These are phyloP conservation scores for Massarina eburnea DNA, from an alignment of 2,329 filamentous ascomycete genomes.

Conservation along the genomic window DNA sequence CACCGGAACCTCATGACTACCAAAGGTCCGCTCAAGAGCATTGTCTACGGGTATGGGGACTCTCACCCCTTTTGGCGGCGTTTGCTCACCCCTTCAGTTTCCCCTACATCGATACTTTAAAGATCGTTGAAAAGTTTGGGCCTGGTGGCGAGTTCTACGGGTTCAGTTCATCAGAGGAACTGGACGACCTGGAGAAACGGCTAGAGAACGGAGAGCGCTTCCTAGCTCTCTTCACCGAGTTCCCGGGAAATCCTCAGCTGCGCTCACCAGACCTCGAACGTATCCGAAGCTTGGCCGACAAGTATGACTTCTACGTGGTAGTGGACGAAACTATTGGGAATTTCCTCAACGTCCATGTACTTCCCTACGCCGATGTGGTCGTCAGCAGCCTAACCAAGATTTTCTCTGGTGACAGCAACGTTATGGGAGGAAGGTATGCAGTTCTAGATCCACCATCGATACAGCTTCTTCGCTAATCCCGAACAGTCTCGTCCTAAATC, in stretches of 20 bases:
- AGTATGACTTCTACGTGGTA: conserved; percentile 85
- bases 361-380: conserved; percentile 85
- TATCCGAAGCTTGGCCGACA: conserved; percentile 77
- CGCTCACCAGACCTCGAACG: conserved; percentile 79
- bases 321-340: conserved; percentile 97
- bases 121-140: conserved; percentile 92
- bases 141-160: conserved; percentile 89
- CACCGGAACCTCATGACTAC: conserved; percentile 72
- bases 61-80: neutral
- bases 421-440: conserved; percentile 81
- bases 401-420: conserved; percentile 96
- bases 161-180: conserved; percentile 70
- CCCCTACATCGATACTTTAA: conserved; percentile 94
- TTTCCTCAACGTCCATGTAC: conserved; percentile 91
- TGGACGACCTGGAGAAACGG: conserved; percentile 78
- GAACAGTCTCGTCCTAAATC: conserved; percentile 61
- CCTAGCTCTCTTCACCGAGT: conserved; percentile 88
- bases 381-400: conserved; percentile 96
- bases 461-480: neutral
- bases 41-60: conserved; percentile 71
- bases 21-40: conserved; percentile 68
- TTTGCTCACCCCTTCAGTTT: conserved; percentile 54
- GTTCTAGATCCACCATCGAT: neutral
- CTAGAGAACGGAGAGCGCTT: conserved; percentile 73
- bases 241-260: conserved; percentile 88